Base-by-base conservation (phyloP, 495 filamentous ascomycete genomes). In the Penicillium canescens region DNA sequence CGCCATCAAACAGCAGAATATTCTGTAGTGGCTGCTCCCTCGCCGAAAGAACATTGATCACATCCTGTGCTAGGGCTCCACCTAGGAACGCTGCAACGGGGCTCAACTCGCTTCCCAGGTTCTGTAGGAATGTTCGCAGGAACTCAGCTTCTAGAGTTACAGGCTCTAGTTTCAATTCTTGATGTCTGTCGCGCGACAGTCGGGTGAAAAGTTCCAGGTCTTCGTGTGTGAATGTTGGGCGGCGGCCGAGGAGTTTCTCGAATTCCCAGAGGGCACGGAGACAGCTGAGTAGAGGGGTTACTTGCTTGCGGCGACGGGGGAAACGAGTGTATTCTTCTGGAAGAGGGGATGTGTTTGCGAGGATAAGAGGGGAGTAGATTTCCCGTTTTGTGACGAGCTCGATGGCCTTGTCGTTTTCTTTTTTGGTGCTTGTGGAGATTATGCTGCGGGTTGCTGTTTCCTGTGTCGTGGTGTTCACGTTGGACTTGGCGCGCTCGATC, bases 11-110 rank as follows among this genome's bases (percentile, higher is more conserved):
- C 10, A 98, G 73, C 33, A 96, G 78, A 63, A 97, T 83, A 66
- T 98, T 98, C 76, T 98, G 95, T 13, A 98, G 82, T 3, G 94
- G 94, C 68, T 98, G 94, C 72, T 97, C 91, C 38, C 89, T 81
- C 57, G 85, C 81, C 20, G 92, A 90, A 8, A 98, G 81, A 34
- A 97, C 92, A 56, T 97, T 98, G 70, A 98, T 98, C 16, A 96
- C 91, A 66, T 98, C 94, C 72, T 98, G 94, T 3, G 93, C 92
- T 4, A 98, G 77, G 62, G 89, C 83, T 1, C 92, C 94, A 23
- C 94, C 94, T 21, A 98, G 69, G 52, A 97, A 91, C 0, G 94
- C 93, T 2, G 91, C 86, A 10, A 95, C 90, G 20, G 94, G 91
- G 26, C 88, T 86, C 26, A 98, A 70, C 70, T 98, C 94, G 57